phyloP scores from a whole-genome alignment of 352 stramenopile genomes.

The Pythium aristosporum region DNA sequence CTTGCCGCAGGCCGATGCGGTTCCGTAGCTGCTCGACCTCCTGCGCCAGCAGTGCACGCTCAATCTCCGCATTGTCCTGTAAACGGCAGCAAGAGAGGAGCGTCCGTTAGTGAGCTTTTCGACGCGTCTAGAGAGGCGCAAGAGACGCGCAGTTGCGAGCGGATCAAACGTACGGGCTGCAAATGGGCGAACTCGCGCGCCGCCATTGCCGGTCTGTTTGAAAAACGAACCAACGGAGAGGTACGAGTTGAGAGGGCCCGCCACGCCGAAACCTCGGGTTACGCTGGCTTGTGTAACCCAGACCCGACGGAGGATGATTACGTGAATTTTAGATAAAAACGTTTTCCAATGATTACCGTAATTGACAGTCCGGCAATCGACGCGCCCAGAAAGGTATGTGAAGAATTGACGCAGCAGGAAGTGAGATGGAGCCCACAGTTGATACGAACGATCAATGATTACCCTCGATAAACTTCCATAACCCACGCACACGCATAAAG shows the following conservation, averaged over 20 bases:
- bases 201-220: conserved; percentile 29
- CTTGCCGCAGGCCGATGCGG: conserved; percentile 66
- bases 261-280: conserved; percentile 3
- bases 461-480: background rate
- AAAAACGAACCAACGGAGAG: conserved; percentile 8
- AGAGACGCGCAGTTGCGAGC: background rate
- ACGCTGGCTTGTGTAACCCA: background rate
- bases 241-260: background rate
- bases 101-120: background rate
- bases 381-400: too few relatives aligned
- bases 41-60: conserved; percentile 77
- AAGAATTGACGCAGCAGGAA: too few relatives aligned
- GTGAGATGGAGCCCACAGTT: too few relatives aligned
- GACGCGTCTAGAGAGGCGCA: background rate
- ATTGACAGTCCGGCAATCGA: too few relatives aligned
- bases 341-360: too few relatives aligned
- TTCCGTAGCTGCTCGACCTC: conserved; percentile 81
- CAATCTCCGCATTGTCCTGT: conserved; percentile 86
- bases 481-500: background rate
- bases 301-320: background rate
- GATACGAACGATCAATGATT: background rate
- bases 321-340: background rate
- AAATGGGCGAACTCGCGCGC: conserved; percentile 77
- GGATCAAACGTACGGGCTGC: conserved; percentile 48
- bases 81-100: background rate